Base-by-base conservation (phyloP, 805 yeast species). In the Wickerhamomyces silvicola region DNA sequence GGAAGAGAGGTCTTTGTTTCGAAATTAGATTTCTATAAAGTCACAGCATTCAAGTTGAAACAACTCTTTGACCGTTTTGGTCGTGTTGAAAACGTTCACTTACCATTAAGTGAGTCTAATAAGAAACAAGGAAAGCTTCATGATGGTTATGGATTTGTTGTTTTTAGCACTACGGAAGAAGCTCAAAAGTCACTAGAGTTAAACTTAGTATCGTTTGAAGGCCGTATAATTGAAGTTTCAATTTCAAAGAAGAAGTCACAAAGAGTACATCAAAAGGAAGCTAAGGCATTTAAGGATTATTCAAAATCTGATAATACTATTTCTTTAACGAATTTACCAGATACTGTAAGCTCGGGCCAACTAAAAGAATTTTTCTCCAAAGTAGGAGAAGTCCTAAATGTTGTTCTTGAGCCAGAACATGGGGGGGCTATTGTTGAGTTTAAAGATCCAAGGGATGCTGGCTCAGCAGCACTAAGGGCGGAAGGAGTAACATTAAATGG, bases 141-240 rank as follows among this genome's bases (percentile, higher is more conserved):
- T 46, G 75, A 73, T 28, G 88, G 90, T 0, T 78, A 68, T 51
- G 94, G 80, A 0, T 81, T 83, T 47, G 56, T 83, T 0, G 60
- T 72, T 0, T 81, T 74, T 43, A 36, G 46, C 3, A 53, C 55
- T 0, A 48, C 54, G 7, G 64, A 60, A 1, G 67, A 64, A 3
- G 82, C 86, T 0, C 46, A 55, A 0, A 48, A 50, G 4, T 76
- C 85, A 0, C 40, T 77, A 10, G 47, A 51, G 8, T 39, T 66
- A 28, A 62, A 76, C 39, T 60, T 64, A 7, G 42, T 56, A 0
- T 52, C 56, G 4, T 38, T 80, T 2, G 63, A 62, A 24, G 77
- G 69, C 0, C 54, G 82, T 26, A 52, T 44, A 0, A 57, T 83
- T 3, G 57, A 57, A 10, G 80, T 79, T 0, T 57, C 64, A 1